These are phyloP conservation scores for Phallus indusiatus DNA, from an alignment of 768 basidiomycete genomes.

Conservation along the genomic window DNA sequence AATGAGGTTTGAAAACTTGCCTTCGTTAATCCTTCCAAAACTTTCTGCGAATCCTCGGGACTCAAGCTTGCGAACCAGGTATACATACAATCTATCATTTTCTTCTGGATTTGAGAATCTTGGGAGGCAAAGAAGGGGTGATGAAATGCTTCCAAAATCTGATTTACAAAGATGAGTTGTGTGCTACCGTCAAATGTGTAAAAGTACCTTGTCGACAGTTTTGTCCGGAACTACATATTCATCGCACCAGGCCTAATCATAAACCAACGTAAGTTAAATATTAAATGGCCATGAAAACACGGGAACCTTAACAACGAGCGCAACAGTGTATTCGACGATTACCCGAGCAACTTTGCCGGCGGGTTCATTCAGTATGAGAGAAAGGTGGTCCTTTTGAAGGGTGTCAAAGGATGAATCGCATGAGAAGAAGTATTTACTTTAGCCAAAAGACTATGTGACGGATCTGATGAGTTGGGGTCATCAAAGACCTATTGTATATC, in stretches of 20 bases:
- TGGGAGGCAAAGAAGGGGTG: constrained; percentile 58
- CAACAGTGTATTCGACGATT: constrained; percentile 53
- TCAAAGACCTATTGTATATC: constrained; percentile 46
- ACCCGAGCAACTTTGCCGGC: constrained; percentile 65
- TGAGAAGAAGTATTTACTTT: constrained; percentile 32
- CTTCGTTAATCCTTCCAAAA: constrained; percentile 45
- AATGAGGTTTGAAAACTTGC: constrained; percentile 18
- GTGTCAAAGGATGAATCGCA: background rate
- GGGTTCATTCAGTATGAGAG: constrained; percentile 62
- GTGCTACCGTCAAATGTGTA: background rate
- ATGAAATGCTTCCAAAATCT: constrained; percentile 58
- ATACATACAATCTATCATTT: constrained; percentile 50
- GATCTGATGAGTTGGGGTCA: constrained; percentile 57
- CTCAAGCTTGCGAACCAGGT: constrained; percentile 43
- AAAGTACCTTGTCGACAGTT: constrained; percentile 34
- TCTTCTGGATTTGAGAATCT: constrained; percentile 42
- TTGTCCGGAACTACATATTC: constrained; percentile 30
- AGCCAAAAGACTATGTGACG: constrained; percentile 62
- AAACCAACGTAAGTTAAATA: background rate
- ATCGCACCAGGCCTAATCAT: constrained; percentile 41
- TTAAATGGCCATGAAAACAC: constrained; percentile 7
- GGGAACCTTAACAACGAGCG: constrained; percentile 45
- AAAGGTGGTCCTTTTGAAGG: constrained; percentile 52
- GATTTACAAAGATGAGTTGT: constrained; percentile 11
- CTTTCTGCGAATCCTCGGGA: constrained; percentile 32